These are phyloP conservation scores for Neopestalotiopsis sp. DNA, from an alignment of 2,329 filamentous ascomycete genomes.

Conservation along the genomic window DNA sequence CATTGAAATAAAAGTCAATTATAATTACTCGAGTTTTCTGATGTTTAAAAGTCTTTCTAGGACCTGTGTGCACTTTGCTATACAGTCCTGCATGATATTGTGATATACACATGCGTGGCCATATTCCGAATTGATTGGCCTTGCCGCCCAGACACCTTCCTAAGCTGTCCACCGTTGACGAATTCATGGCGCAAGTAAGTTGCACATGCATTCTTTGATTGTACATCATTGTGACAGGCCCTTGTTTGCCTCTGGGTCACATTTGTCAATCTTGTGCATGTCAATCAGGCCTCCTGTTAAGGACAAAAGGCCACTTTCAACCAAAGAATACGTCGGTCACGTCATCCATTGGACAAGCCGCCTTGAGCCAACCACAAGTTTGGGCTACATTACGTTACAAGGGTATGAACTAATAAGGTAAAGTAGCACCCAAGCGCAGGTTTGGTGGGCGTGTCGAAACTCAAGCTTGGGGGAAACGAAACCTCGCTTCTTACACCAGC, in stretches of 20 bases:
- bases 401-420: background rate
- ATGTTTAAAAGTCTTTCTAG: background rate
- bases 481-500: background rate
- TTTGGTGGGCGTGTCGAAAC: background rate
- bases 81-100: background rate
- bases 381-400: constrained; percentile 2
- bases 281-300: background rate
- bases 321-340: background rate
- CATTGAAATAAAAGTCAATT: background rate
- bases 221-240: background rate
- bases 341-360: constrained; percentile 3
- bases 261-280: background rate
- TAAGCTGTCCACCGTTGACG: background rate
- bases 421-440: background rate
- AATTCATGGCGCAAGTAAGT: background rate
- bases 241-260: constrained; percentile 1
- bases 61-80: background rate
- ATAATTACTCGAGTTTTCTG: too few relatives aligned
- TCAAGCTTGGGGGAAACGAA: background rate
- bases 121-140: background rate
- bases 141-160: constrained; percentile 3
- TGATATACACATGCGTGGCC: background rate
- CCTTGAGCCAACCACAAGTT: background rate
- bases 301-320: background rate
- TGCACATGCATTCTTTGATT: constrained; percentile 5